These are phyloP conservation scores for Gymnopilus junonius DNA, from an alignment of 768 basidiomycete genomes.

Conservation along the genomic window DNA sequence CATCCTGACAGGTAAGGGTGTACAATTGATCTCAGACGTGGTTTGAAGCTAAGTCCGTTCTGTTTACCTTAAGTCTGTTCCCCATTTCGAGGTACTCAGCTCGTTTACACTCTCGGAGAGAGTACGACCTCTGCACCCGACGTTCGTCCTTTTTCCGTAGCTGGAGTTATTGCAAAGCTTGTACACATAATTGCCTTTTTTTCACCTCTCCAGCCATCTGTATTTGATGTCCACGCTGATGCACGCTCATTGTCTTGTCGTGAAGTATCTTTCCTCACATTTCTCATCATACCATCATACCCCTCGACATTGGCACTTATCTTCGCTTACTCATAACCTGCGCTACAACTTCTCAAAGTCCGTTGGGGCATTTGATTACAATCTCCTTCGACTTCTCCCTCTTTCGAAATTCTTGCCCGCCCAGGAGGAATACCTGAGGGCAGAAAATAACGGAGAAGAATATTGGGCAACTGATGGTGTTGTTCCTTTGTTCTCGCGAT, in stretches of 20 bases:
- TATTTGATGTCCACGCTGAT: slow-evolving; percentile 48
- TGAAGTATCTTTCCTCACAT: slow-evolving; percentile 35
- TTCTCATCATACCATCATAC: slow-evolving; percentile 30
- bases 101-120: slow-evolving; percentile 51
- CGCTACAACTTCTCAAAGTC: slow-evolving; percentile 27
- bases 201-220: slow-evolving; percentile 42
- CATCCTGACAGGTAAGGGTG: slow-evolving; percentile 39
- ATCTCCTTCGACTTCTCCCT: slow-evolving; percentile 35
- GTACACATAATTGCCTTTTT: slow-evolving; percentile 49
- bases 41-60: neutral
- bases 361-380: slow-evolving; percentile 45
- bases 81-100: slow-evolving; percentile 52
- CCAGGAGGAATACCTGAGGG: neutral
- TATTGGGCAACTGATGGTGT: slow-evolving; percentile 52
- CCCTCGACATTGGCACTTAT: neutral
- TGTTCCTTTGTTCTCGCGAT: slow-evolving; percentile 54
- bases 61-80: slow-evolving; percentile 40
- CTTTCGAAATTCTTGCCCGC: slow-evolving; percentile 31
- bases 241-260: slow-evolving; percentile 43
- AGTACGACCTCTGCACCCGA: slow-evolving; percentile 42
- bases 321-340: slow-evolving; percentile 9
- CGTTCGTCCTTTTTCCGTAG: slow-evolving; percentile 45
- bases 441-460: slow-evolving; percentile 29
- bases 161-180: slow-evolving; percentile 39
- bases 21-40: slow-evolving; percentile 5